Conservation (phyloP, 2,329 filamentous ascomycete genomes). For the Claviceps sp. region DNA sequence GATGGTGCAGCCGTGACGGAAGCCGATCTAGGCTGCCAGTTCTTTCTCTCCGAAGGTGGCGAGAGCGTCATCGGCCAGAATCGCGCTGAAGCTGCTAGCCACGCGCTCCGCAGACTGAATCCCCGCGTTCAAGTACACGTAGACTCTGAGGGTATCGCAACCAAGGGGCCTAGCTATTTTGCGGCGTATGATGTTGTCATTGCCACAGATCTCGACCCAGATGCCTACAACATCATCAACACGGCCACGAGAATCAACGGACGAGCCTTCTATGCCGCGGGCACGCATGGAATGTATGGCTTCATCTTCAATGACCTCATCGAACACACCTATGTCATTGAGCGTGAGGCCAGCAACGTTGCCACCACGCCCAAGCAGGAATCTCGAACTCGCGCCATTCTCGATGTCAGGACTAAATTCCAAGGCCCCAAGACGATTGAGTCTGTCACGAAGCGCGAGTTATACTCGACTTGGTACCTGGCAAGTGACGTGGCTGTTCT, state of each 20-base stretch:
- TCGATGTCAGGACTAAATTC: conserved; percentile 56
- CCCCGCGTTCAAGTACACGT: conserved; percentile 68
- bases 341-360: conserved; percentile 70
- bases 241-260: conserved; percentile 67
- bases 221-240: conserved; percentile 66
- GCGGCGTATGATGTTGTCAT: conserved; percentile 72
- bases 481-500: conserved; percentile 65
- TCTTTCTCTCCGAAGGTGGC: conserved; percentile 53
- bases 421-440: conserved; percentile 60
- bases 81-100: conserved; percentile 67
- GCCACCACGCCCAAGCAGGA: conserved; percentile 54
- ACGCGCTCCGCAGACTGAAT: conserved; percentile 75
- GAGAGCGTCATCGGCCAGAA: conserved; percentile 64
- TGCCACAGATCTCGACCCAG: conserved; percentile 72
- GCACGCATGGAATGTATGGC: conserved; percentile 79
- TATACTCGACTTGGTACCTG: conserved; percentile 79
- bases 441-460: conserved; percentile 79
- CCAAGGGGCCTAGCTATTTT: conserved; percentile 63
- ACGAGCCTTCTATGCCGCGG: conserved; percentile 78
- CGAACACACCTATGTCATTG: conserved; percentile 77
- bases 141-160: conserved; percentile 52
- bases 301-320: conserved; percentile 93
- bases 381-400: conserved; percentile 62
- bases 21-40: conserved; percentile 68
- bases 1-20: conserved; percentile 66